Evolutionary conservation across 345 rosid species (phyloP).

Genomic region (Reutealis trisperma): DNA sequence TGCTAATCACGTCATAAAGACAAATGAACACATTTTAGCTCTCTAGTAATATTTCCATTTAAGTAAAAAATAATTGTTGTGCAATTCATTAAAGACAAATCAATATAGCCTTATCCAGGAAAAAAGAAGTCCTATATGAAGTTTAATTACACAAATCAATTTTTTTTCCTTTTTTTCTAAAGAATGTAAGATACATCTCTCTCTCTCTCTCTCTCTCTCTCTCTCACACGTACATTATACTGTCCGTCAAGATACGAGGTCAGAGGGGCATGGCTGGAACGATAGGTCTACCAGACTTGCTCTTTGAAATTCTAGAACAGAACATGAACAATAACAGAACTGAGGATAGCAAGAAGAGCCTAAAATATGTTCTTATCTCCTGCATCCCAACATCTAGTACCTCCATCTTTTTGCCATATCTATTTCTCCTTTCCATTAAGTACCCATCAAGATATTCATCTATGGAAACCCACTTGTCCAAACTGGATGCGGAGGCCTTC

Average conservation of each 20-base stretch:
- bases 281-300: conserved; percentile 63
- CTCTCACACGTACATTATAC: not conserved
- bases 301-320: conserved; percentile 89
- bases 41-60: too few relatives aligned
- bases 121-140: not conserved
- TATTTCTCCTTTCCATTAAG: conserved; percentile 77
- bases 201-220: not conserved
- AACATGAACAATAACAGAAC: conserved; percentile 84
- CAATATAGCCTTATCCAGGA: not conserved
- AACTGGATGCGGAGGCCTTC: conserved; percentile 34
- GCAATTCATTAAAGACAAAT: conserved; percentile 3
- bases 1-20: too few relatives aligned
- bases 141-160: conserved; percentile 17
- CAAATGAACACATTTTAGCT: too few relatives aligned
- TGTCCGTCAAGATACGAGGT: not conserved
- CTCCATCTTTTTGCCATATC: conserved; percentile 85
- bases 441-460: conserved; percentile 93
- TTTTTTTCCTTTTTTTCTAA: not conserved
- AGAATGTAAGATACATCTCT: conserved; percentile 15
- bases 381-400: conserved; percentile 94
- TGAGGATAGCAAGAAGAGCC: conserved; percentile 90
- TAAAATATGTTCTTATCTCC: conserved; percentile 90
- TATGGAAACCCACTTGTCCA: conserved; percentile 73
- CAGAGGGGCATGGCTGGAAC: conserved; percentile 32
- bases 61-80: not conserved